Conservation (phyloP, 2,329 filamentous ascomycete species). For the Neofusicoccum umdonicola region DNA sequence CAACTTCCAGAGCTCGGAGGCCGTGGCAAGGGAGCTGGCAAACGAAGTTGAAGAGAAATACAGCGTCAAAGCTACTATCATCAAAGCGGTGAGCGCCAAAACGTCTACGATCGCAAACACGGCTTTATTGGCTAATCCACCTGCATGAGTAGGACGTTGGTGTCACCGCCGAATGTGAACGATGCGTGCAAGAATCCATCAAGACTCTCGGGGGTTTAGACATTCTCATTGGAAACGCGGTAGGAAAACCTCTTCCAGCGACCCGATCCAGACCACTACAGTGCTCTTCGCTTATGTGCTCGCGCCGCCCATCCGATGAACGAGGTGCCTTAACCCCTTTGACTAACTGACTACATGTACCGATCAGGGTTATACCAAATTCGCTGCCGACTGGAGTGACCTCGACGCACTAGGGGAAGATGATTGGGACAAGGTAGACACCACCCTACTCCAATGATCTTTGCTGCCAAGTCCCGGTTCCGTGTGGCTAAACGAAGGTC, state of each 20-base stretch:
- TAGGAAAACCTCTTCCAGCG: slow-evolving; percentile 31
- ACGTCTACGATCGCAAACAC: too few species aligned
- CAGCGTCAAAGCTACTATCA: slow-evolving; percentile 50
- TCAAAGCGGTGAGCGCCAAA: slow-evolving; percentile 57
- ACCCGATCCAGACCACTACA: not conserved
- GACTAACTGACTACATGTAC: not conserved
- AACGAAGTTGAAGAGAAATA: slow-evolving; percentile 54
- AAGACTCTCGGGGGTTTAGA: slow-evolving; percentile 68
- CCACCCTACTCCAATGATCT: not conserved
- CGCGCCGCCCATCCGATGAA: too few species aligned
- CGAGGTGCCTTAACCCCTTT: too few species aligned
- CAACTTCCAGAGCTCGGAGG: slow-evolving; percentile 66
- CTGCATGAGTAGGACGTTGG: slow-evolving; percentile 55
- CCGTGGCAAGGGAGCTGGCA: slow-evolving; percentile 59
- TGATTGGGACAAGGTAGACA: slow-evolving; percentile 61
- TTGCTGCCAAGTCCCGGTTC: slow-evolving; percentile 10
- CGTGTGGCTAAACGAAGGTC: too few species aligned
- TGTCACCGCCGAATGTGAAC: slow-evolving; percentile 56
- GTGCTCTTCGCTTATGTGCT: too few species aligned
- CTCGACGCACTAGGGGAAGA: slow-evolving; percentile 58
- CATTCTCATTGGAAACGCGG: slow-evolving; percentile 73
- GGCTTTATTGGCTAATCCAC: too few species aligned
- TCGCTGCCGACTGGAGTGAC: slow-evolving; percentile 55
- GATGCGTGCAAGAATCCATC: slow-evolving; percentile 59
- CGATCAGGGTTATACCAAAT: slow-evolving; percentile 59